phyloP scores from a whole-genome alignment of 129 eudicot species.

The Artemisia argyi region DNA sequence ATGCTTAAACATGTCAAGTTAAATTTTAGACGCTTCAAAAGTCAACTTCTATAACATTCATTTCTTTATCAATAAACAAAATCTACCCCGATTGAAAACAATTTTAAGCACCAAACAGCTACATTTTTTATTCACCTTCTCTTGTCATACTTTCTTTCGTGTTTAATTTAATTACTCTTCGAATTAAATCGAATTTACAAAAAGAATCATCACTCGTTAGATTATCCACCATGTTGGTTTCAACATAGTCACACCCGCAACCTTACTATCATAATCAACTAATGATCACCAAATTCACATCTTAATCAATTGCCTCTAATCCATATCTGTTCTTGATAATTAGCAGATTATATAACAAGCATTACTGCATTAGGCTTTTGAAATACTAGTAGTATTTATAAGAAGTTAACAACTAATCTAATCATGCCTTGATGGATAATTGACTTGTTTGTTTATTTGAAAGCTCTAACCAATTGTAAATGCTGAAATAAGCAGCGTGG shows the following conservation, averaged over 20 bases:
- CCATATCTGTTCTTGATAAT: no score
- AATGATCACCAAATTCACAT: no score
- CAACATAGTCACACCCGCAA: no score
- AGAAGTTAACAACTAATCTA: slow-evolving; percentile 14
- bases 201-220: background rate
- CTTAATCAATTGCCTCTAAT: no score
- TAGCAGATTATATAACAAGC: slow-evolving; percentile 4
- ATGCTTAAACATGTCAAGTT: background rate
- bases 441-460: slow-evolving; percentile 13
- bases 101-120: slow-evolving; percentile 3
- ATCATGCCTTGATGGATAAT: slow-evolving; percentile 22
- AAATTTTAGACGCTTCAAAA: slow-evolving; percentile 18
- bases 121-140: slow-evolving; percentile 4
- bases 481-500: slow-evolving; percentile 25
- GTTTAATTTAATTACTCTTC: no score
- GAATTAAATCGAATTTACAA: background rate
- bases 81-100: background rate
- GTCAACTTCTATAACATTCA: slow-evolving; percentile 27
- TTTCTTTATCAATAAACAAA: slow-evolving; percentile 5
- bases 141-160: background rate
- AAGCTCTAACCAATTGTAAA: background rate
- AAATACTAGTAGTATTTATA: background rate
- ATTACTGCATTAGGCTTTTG: background rate
- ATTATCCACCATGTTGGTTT: background rate
- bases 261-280: no score